Evolutionary conservation across 129 eudicot genomes (phyloP).

Genomic region (Gnaphalium uliginosum): DNA sequence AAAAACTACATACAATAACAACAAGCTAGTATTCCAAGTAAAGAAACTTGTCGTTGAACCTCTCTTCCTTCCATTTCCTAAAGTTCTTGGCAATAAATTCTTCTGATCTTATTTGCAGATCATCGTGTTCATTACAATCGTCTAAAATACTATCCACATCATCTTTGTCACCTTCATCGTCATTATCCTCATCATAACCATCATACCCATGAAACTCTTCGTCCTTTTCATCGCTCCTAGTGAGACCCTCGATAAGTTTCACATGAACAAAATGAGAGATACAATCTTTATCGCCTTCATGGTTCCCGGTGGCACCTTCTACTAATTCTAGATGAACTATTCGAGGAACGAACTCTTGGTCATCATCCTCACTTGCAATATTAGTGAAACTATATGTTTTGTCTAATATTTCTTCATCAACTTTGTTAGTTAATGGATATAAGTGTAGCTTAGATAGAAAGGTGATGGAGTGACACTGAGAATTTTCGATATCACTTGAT

Average conservation of each 20-base stretch:
- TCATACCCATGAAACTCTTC: constrained; percentile 26
- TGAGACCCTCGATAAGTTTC: constrained; percentile 29
- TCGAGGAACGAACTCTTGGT: constrained; percentile 29
- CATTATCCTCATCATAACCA: constrained; percentile 37
- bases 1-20: too few species aligned
- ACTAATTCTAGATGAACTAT: constrained; percentile 27
- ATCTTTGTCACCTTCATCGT: constrained; percentile 29
- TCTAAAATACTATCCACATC: neutral
- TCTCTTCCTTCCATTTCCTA: constrained; percentile 45
- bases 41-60: constrained; percentile 26
- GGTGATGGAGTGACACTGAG: neutral
- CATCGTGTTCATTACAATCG: constrained; percentile 24
- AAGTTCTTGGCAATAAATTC: constrained; percentile 37
- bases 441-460: constrained; percentile 14
- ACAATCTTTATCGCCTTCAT: constrained; percentile 23
- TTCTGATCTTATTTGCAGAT: constrained; percentile 27
- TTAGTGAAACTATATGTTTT: constrained; percentile 14
- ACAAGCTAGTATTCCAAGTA: constrained; percentile 30
- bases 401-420: constrained; percentile 16
- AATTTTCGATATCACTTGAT: constrained; percentile 18
- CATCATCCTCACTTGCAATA: constrained; percentile 6
- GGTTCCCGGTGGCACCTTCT: constrained; percentile 23
- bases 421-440: constrained; percentile 25
- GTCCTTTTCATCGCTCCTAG: constrained; percentile 7
- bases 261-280: constrained; percentile 2